phyloP scores from a whole-genome alignment of 306 rosid genomes.

The Fragaria iinumae region DNA sequence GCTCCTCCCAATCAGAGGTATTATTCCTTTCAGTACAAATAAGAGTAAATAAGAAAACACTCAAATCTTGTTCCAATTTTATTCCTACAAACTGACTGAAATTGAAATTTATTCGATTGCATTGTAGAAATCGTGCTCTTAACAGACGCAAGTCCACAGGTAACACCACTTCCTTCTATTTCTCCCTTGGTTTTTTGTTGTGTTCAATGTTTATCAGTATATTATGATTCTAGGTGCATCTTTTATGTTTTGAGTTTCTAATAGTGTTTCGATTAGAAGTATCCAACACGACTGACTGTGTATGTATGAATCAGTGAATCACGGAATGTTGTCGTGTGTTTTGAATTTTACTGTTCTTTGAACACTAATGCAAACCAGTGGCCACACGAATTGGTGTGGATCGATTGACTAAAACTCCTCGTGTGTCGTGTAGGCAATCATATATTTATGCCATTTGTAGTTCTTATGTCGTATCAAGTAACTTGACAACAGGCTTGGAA shows the following conservation, averaged over 20 bases:
- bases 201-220: too few species aligned
- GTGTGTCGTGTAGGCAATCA: not conserved
- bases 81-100: not conserved
- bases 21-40: not conserved
- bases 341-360: not conserved
- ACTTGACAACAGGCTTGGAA: not conserved
- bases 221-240: too few species aligned
- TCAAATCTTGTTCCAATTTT: not conserved
- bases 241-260: too few species aligned
- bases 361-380: not conserved
- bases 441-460: not conserved
- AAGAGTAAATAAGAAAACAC: too few species aligned
- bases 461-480: not conserved
- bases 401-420: not conserved
- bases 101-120: not conserved
- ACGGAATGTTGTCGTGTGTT: not conserved
- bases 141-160: conserved; percentile 74
- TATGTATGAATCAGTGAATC: not conserved
- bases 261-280: not conserved
- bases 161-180: not conserved
- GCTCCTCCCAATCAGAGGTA: conserved; percentile 75
- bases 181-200: too few species aligned
- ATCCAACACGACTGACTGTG: not conserved
- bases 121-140: conserved; percentile 51
- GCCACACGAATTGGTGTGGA: not conserved